Conservation (phyloP, 805 yeast species). For the Hanseniaspora vineae region DNA sequence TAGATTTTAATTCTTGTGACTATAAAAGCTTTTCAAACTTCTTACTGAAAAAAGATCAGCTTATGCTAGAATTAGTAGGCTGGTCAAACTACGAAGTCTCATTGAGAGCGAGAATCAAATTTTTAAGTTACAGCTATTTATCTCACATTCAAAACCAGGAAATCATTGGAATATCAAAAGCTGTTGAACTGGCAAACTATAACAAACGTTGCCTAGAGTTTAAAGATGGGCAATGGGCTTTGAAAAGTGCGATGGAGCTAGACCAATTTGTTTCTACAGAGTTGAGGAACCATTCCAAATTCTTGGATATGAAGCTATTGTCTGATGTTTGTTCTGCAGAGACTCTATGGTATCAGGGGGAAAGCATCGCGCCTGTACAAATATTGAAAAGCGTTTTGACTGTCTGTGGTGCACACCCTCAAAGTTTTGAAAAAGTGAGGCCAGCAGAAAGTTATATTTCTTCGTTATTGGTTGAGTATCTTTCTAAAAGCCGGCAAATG, state of each 20-base stretch:
- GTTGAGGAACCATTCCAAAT: background rate
- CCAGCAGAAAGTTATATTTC: background rate
- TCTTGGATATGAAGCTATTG: conserved; percentile 4
- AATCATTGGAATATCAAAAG: background rate
- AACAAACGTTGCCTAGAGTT: background rate
- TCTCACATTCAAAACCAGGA: background rate
- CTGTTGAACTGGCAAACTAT: conserved; percentile 3
- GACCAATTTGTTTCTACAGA: conserved; percentile 1
- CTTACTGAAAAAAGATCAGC: background rate
- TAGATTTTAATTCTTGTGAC: background rate
- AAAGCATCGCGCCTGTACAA: conserved; percentile 43
- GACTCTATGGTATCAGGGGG: conserved; percentile 54
- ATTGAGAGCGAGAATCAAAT: background rate
- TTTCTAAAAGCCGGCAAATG: background rate
- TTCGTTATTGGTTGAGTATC: background rate
- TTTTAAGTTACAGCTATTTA: background rate
- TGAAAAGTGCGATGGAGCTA: conserved; percentile 5
- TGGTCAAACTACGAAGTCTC: background rate
- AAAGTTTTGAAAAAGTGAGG: background rate
- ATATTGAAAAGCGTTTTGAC: conserved; percentile 28
- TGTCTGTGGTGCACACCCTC: background rate
- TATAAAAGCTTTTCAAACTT: background rate
- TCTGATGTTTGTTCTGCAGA: conserved; percentile 37
- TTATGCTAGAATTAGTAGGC: background rate
- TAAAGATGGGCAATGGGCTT: conserved; percentile 1